Base-by-base conservation (phyloP, 2,329 filamentous ascomycete species). In the Arthroderma uncinatum region DNA sequence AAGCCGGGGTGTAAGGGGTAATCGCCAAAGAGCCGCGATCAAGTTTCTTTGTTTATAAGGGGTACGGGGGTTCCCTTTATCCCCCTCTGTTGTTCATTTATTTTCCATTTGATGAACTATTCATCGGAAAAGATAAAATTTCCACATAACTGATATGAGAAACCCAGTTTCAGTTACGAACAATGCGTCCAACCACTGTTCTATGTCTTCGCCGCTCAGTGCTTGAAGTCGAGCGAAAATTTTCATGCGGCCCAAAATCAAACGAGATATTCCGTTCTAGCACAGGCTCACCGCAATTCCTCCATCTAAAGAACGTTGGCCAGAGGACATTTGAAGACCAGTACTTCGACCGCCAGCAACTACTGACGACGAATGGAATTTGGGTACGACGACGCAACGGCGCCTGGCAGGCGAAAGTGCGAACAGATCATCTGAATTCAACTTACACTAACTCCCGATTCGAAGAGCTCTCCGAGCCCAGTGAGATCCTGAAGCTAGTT, bases 211-310 rank as follows among this genome's bases (percentile, higher is more conserved):
- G 58, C 28, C 60, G 53, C 34, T 57, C 55, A 33, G 50, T 64
- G 39, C 60, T 65, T 44, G 64, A 66, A 57, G 62, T 66, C 7
- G 64, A 67, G 56, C 62, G 61, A 52, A 67, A 67, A 59, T 66
- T 66, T 58, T 21, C 48, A 47, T 64, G 61, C 55, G 58, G 56
- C 40, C 61, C 57, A n/a, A 48, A 23, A 2, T 55, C 55, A 21
- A 19, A 54, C 16, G 53, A 59, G 19, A 53, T 37, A 5, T 60
- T 64, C 44, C 57, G 53, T 47, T 25, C 14, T 4, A 64, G 63
- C 53, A 58, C 55, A 33, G 60, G 63, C 9, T 53, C 54, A 19
- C 63, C 64, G n/a, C 54, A 59, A 30, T 65, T 66, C 53, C 36
- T 21, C n/a, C 55, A 44, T 25, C 42, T 64, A 19, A 36, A 55